These are phyloP conservation scores for Pythium coloratum DNA, from an alignment of 352 stramenopile genomes.

Conservation along the genomic window DNA sequence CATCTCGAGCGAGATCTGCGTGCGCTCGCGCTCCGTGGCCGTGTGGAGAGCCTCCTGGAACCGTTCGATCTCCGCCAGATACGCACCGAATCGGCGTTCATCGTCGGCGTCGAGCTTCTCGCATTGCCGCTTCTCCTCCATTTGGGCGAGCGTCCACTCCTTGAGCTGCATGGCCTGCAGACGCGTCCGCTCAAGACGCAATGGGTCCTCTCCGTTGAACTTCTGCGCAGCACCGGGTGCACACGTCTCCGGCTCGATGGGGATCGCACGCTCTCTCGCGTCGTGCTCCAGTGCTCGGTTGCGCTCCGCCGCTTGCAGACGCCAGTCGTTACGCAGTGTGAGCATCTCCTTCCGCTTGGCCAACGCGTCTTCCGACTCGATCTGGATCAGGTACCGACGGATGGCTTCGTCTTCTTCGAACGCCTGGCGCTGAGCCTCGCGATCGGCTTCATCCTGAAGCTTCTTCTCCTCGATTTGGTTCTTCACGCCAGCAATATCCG, in stretches of 20 bases:
- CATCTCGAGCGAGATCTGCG: constrained; percentile 45
- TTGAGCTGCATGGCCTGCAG: constrained; percentile 70
- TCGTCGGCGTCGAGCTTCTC: constrained; percentile 42
- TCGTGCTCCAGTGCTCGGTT: constrained; percentile 34
- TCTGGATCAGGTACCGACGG: constrained; percentile 69
- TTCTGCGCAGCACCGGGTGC: constrained; percentile 61
- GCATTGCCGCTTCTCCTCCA: constrained; percentile 45
- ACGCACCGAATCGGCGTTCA: constrained; percentile 39
- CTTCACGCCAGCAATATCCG: constrained; percentile 71
- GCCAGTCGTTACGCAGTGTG: constrained; percentile 71
- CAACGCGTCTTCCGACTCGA: constrained; percentile 69
- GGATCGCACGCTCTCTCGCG: constrained; percentile 31
- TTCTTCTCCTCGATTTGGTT: constrained; percentile 76
- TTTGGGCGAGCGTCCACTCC: constrained; percentile 64
- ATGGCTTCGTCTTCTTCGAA: constrained; percentile 69
- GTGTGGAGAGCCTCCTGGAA: constrained; percentile 59
- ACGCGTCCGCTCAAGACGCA: constrained; percentile 52
- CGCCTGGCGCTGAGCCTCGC: constrained; percentile 40
- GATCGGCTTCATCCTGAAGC: constrained; percentile 43
- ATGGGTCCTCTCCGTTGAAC: constrained; percentile 65
- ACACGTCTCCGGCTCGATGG: constrained; percentile 59
- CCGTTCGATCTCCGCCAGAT: constrained; percentile 57
- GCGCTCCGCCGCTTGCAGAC: constrained; percentile 36
- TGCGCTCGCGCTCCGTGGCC: constrained; percentile 52
- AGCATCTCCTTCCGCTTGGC: constrained; percentile 60